Percentiles rank a stretch among this genome's conserved stretches.
phyloP scores from a whole-genome alignment of 73 alveolate species.

The Paramecium pentaurelia region DNA sequence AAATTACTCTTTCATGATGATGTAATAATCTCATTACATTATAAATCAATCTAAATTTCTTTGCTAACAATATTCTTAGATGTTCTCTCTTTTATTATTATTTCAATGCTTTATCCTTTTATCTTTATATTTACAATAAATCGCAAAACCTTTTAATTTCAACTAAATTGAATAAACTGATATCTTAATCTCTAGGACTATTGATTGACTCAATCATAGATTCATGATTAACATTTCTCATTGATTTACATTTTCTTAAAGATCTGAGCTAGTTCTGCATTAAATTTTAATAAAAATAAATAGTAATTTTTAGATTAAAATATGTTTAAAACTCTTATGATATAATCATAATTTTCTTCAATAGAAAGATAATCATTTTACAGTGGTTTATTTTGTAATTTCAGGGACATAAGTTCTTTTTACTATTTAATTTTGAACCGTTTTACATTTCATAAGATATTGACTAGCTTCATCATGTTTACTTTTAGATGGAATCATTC shows the following conservation, averaged over 20 bases:
- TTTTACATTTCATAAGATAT: not conserved
- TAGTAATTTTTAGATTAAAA: not conserved
- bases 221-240: not conserved
- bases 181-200: not conserved
- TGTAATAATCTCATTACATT: not conserved
- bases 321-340: not conserved
- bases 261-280: not conserved
- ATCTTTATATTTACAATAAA: constrained; percentile 1
- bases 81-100: not conserved
- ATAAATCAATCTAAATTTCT: not conserved
- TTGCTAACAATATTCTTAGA: not conserved
- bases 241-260: not conserved
- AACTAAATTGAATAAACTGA: not conserved
- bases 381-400: not conserved
- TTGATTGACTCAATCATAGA: not conserved
- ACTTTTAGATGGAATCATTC: not conserved
- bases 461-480: not conserved
- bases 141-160: constrained; percentile 12
- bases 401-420: not conserved
- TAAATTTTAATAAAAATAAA: not conserved
- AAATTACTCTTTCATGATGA: not conserved
- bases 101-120: constrained; percentile 2
- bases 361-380: not conserved
- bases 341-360: not conserved
- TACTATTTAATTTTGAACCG: not conserved